phyloP scores from a whole-genome alignment of 1,284 basidiomycete genomes.

The Cryptococcus hybrid region DNA sequence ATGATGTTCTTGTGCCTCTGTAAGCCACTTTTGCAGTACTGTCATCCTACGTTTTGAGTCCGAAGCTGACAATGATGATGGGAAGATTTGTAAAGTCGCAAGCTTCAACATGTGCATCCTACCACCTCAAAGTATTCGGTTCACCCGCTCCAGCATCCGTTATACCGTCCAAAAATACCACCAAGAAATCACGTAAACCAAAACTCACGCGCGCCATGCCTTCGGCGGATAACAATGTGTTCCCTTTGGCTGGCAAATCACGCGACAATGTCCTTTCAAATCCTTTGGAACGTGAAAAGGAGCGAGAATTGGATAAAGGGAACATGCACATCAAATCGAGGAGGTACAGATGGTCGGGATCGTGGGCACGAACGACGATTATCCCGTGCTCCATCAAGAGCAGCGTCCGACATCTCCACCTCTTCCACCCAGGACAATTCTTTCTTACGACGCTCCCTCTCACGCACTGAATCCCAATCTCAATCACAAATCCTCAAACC shows the following conservation, averaged over 20 bases:
- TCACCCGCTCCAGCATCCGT: conserved; percentile 26
- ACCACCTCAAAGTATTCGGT: conserved; percentile 44
- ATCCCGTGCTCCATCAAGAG: conserved; percentile 10
- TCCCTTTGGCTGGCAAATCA: not conserved
- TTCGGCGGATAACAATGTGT: conserved; percentile 12
- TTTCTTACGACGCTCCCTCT: not conserved
- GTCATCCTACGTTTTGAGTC: not conserved
- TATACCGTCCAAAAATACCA: conserved; percentile 13
- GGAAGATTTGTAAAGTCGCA: conserved; percentile 25
- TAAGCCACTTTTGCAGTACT: conserved; percentile 9
- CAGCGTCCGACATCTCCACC: conserved; percentile 1
- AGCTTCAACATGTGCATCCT: conserved; percentile 22
- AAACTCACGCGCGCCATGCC: conserved; percentile 28
- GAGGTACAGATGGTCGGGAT: not conserved
- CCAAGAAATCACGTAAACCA: conserved; percentile 38
- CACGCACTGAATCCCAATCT: too few relatives aligned
- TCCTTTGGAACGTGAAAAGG: not conserved
- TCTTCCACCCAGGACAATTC: not conserved
- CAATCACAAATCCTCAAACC: too few relatives aligned
- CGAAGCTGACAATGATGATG: not conserved
- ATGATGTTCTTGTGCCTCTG: conserved; percentile 22
- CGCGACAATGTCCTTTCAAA: not conserved
- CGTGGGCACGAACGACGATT: too few relatives aligned
- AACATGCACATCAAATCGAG: not conserved
- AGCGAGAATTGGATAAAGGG: not conserved